phyloP scores from a whole-genome alignment of 2,329 filamentous ascomycete species.

The Penicillium sp. region DNA sequence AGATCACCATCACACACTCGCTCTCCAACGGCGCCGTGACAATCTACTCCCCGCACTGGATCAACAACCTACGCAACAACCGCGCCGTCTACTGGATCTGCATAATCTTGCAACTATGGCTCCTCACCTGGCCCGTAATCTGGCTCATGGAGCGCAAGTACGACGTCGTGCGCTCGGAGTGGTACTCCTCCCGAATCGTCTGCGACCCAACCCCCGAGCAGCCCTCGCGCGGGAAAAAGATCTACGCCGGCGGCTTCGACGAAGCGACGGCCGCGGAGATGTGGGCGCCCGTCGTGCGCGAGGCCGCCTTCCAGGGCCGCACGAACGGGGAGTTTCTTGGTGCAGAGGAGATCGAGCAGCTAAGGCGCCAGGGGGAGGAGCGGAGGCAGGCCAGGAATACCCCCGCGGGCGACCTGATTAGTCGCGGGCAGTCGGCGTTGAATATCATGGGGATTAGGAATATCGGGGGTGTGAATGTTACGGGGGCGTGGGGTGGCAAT shows the following conservation, averaged over 20 bases:
- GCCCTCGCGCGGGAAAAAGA: slow-evolving; percentile 14
- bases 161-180: slow-evolving; percentile 36
- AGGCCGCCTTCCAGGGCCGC: slow-evolving; percentile 40
- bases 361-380: slow-evolving; percentile 18
- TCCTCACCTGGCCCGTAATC: slow-evolving; percentile 46
- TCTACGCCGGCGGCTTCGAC: slow-evolving; percentile 32
- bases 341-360: slow-evolving; percentile 23
- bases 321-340: slow-evolving; percentile 24
- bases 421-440: slow-evolving; percentile 13
- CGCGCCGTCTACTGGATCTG: slow-evolving; percentile 39
- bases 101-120: slow-evolving; percentile 46
- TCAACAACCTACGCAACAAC: slow-evolving; percentile 43
- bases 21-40: slow-evolving; percentile 37
- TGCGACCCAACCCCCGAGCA: neutral
- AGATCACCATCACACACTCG: slow-evolving; percentile 29
- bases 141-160: slow-evolving; percentile 44
- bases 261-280: slow-evolving; percentile 36
- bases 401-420: slow-evolving; percentile 3
- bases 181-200: slow-evolving; percentile 34
- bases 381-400: slow-evolving; percentile 5
- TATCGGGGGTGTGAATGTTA: slow-evolving; percentile 17
- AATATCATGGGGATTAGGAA: slow-evolving; percentile 17
- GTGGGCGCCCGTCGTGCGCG: slow-evolving; percentile 40
- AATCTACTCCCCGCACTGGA: slow-evolving; percentile 45
- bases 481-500: slow-evolving; percentile 17